These are phyloP conservation scores for Coniferiporia weirii DNA, from an alignment of 1,284 basidiomycete species.

Conservation along the genomic window DNA sequence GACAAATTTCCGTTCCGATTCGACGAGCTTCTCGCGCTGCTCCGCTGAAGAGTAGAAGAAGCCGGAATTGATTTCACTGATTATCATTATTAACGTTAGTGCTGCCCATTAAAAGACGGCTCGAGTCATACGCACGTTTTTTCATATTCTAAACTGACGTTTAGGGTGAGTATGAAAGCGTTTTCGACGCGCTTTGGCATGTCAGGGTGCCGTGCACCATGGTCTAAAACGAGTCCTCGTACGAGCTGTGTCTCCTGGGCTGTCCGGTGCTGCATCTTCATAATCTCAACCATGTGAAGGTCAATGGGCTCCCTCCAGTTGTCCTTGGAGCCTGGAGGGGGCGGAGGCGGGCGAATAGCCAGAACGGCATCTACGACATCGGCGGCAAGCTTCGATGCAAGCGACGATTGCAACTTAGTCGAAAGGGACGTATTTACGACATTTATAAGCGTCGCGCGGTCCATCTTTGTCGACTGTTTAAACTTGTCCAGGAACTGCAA, in stretches of 20 bases:
- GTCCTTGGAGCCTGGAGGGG: constrained; percentile 45
- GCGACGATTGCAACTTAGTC: constrained; percentile 82
- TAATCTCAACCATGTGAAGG: constrained; percentile 98
- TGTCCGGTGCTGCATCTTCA: constrained; percentile 99
- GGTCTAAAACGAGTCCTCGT: constrained; percentile 91
- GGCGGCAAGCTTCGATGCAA: constrained; percentile 87
- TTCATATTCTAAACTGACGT: constrained; percentile 98
- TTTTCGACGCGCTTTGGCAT: constrained; percentile 99
- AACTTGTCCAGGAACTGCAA: constrained; percentile 88
- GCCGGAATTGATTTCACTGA: constrained; percentile 96
- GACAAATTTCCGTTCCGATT: constrained; percentile 92
- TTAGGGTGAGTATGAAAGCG: constrained; percentile 92
- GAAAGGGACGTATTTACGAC: constrained; percentile 93
- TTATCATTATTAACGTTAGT: constrained; percentile 1
- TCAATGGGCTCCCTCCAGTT: constrained; percentile 88
- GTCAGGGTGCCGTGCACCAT: constrained; percentile 96
- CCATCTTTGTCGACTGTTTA: constrained; percentile 71
- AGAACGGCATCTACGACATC: constrained; percentile 96
- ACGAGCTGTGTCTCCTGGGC: constrained; percentile 98
- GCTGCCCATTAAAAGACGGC: neutral
- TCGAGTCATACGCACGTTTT: constrained; percentile 75
- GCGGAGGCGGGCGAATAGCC: constrained; percentile 74
- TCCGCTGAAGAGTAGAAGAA: constrained; percentile 99
- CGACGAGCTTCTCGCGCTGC: constrained; percentile 97
- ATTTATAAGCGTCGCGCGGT: constrained; percentile 87